Base-by-base conservation (phyloP, 2,329 filamentous ascomycete genomes). In the Cytospora piceae region DNA sequence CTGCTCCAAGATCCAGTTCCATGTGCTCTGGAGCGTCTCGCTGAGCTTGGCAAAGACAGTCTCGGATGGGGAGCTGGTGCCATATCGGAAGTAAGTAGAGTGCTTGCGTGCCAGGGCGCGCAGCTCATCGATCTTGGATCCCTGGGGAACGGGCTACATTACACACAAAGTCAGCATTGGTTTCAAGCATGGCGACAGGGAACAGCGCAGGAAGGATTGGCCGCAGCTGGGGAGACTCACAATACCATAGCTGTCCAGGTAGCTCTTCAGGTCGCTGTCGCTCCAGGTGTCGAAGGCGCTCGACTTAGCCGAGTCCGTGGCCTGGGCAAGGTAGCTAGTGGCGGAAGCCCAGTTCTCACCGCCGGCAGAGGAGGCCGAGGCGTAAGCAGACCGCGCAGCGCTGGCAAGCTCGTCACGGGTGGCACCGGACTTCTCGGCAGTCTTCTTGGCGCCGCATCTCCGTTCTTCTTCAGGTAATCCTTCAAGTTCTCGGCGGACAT, bases 201-300 rank as follows among this genome's bases (percentile, higher is more conserved):
- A n/a, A n/a, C 20, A 4, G 51, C 3, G 17, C 32, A 11, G 24
- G 20, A n/a, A 72, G 2, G 69, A 65, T 9, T 2, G 11, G 2
- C 51, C 24, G n/a, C 14, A 14, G 9, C 9, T 6, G 20, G 17
- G 12, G 1, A 49, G 51, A 73, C 77, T 80, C 62, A 84, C 82
- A 51, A 94, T 80, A 46, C 92, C 92, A 69, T 93, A 94, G 68
- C 87, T 90, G 74, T 94, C 91, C 8, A 94, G 85, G 73, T 94
- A 94, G 1, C 85, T 80, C 82, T 94, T 94, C 68, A 95, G 81
- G 31, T 94, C 90, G 55, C 84, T 85, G 72, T 87, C 84, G 64
- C 83, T 90, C 91, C 91, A 94, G 0, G 85, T 86, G 61, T 93
- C 87, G 69, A 94, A 94, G 1, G 85, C 81, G 29, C 77, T 82